Evolutionary conservation across 805 yeast genomes (phyloP), one percentile per base, ranked within the genome.

Genomic region (Yarrowia osloensis): DNA sequence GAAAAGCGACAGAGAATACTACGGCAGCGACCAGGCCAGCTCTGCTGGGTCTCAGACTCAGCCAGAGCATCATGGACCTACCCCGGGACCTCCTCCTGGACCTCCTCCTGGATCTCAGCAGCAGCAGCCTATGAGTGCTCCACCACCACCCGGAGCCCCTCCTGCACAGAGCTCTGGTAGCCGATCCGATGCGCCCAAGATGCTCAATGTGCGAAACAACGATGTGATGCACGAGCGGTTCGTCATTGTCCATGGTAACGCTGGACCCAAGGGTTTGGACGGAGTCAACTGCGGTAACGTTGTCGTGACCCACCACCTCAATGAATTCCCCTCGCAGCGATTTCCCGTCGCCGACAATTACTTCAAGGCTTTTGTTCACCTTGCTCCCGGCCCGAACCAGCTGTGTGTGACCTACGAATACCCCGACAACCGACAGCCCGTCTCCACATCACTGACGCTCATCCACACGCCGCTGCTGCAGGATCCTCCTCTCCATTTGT

Each of bases 401-500:
- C 74, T 93, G 47, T 73, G 77, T 1, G 82, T 90, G 6, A 81
- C 82, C 9, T 71, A 72, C 71, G 67, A 75, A 67, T 59, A 70
- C 68, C 61, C 72, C 67, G 31, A 50, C 37, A 37, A 62, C 17
- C 21, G 59, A 12, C 21, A 42, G 11, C 52, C 49, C 2, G 67
- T 52, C 6, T 37, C 68, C 65, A 44, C 80, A 5, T 66, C 74
- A 0, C 67, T 85, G 22, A 74, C 71, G 0, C 74, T 88, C 49
- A 77, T 77, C 65, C 88, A 86, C 74, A 75, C 80, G 0, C 92
- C 91, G 0, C 73, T 89, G 29, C 72, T 80, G 2, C 83, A 85
- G 66, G 86, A 89, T 71, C 89, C 89, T 55, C 95, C 95, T 0
- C 78, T 93, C n/a, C 95, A 93, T 75, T 76, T 93, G 59, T 91